Base-by-base conservation (phyloP, 2,329 filamentous ascomycete species). In the Trichoderma sp. region DNA sequence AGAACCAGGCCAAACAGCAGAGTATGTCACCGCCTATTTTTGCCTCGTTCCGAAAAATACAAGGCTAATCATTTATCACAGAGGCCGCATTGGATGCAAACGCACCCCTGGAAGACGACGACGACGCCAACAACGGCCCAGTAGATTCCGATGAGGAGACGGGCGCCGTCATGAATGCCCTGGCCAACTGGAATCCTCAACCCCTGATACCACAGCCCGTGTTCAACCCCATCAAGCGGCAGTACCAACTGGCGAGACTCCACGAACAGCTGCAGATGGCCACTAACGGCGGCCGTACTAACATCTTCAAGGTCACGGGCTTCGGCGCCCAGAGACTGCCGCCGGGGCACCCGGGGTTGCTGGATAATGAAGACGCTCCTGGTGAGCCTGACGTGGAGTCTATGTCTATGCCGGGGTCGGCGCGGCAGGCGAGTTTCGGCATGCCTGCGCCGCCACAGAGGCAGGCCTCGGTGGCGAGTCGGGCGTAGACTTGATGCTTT, bases 1-100 rank as follows among this genome's bases (percentile, higher is more conserved):
- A 97, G 83, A 99, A 99, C 72, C 95, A 98, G 77, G 95, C 95
- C 24, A 96, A 97, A 74, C 92, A 97, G 80, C 95, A 98, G 78
- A 96, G 92, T 93, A 83, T 79, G 89, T 84, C 50, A 14, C 45
- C 62, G 17, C 45, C 26, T 5, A 12, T 28, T 7, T 21, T 10
- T 9, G 12, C 4, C 34, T 14, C 34, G 34, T 39, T 39, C 5
- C 2, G 12, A 10, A 19, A 14, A 17, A 7, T 17, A 26, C 26
- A 28, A 54, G n/a, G 24, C 50, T 63, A 55, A 63, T 15, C 60
- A 15, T 39, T 47, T 26, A 55, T 19, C 75, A 72, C 75, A 95
- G 92, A 97, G 80, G 93, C 93, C 43, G 93, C 93, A 44, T 90
- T 99, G 70, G 93, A 98, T 75, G 94, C 95, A 64, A 96, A 96